Conservation (phyloP, 768 basidiomycete species). For the Lactarius pseudohatsudake region DNA sequence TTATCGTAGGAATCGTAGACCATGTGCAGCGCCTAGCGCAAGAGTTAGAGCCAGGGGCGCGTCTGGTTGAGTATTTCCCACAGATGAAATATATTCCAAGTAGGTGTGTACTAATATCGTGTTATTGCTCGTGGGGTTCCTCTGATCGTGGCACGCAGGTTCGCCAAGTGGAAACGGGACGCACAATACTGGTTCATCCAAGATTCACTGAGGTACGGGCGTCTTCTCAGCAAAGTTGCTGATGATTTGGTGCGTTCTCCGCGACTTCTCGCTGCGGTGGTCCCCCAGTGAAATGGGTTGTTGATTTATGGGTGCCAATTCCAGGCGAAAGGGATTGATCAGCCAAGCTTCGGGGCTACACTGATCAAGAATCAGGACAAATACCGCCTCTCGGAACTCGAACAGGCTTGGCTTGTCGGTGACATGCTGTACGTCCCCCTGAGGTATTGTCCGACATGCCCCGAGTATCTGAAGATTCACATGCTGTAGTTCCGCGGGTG, state of each 20-base stretch:
- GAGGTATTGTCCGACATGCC: background rate
- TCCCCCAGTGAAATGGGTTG: background rate
- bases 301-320: background rate
- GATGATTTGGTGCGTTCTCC: background rate
- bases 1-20: background rate
- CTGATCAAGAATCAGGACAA: conserved; percentile 9
- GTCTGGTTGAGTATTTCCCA: too few species aligned
- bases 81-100: too few species aligned
- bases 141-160: too few species aligned
- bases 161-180: too few species aligned
- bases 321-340: conserved; percentile 6
- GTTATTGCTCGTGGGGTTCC: too few species aligned
- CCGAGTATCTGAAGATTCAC: background rate
- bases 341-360: conserved; percentile 6
- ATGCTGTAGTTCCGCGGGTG: background rate
- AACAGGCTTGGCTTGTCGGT: conserved; percentile 24
- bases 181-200: too few species aligned
- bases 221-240: too few species aligned
- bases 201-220: too few species aligned
- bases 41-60: background rate
- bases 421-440: conserved; percentile 19
- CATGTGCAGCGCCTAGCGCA: background rate
- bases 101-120: too few species aligned
- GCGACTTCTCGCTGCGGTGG: background rate
- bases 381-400: conserved; percentile 9